Evolutionary conservation across 106 monocot species (phyloP), one percentile per base, ranked within the genome.

Genomic region (Agapanthus africanus): DNA sequence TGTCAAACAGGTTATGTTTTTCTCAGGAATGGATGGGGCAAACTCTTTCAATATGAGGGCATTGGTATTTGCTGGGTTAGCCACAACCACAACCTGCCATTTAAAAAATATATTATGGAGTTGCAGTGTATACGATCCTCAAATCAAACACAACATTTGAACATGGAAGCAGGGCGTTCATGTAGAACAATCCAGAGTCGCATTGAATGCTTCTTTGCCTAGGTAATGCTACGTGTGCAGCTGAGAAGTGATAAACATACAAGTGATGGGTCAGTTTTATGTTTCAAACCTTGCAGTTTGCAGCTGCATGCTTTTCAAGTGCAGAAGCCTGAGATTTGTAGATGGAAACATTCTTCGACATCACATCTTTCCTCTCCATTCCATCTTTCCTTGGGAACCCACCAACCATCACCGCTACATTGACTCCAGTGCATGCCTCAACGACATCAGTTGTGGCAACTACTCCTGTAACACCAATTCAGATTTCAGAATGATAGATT

Each of bases 221-320:
- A n/a, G n/a, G n/a, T n/a, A n/a, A n/a, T n/a, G n/a, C n/a, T n/a
- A n/a, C n/a, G n/a, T n/a, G n/a, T n/a, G n/a, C n/a, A n/a, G n/a
- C n/a, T n/a, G n/a, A n/a, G n/a, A n/a, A n/a, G n/a, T n/a, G n/a
- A n/a, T n/a, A n/a, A n/a, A n/a, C n/a, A n/a, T n/a, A n/a, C n/a
- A n/a, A n/a, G n/a, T n/a, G n/a, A n/a, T n/a, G n/a, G n/a, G n/a
- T n/a, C n/a, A n/a, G n/a, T n/a, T n/a, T n/a, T n/a, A n/a, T n/a
- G n/a, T n/a, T n/a, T n/a, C n/a, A n/a, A n/a, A 88, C 88, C 81
- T 88, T 88, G 71, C 88, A 88, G 63, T 85, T 77, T 65, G 65
- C 59, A 65, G 84, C 82, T 37, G 82, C 85, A 74, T 82, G 69
- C 47, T 80, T 40, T 36, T 89, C 85, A 63, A 85, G 64, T 33